Conservation (phyloP, 2,329 filamentous ascomycete genomes). For the Zasmidium citrigriseum region DNA sequence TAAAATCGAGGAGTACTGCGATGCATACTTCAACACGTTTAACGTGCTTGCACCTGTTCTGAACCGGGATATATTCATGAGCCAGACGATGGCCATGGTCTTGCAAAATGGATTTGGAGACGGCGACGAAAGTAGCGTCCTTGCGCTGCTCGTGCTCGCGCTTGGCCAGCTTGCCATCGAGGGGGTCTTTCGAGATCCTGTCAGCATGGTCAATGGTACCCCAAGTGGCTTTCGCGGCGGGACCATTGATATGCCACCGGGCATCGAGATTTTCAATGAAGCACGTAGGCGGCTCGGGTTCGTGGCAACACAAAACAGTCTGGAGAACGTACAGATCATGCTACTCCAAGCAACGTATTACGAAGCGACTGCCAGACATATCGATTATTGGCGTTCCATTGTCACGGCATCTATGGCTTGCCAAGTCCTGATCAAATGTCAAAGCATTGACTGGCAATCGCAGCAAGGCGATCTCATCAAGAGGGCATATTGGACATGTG, state of each 20-base stretch:
- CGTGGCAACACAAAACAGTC: conserved; percentile 54
- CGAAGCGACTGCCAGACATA: conserved; percentile 26
- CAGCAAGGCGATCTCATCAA: conserved; percentile 55
- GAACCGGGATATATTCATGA: conserved; percentile 57
- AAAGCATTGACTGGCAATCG: conserved; percentile 49
- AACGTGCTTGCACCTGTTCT: conserved; percentile 62
- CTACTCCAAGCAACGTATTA: conserved; percentile 51
- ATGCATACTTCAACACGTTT: conserved; percentile 61
- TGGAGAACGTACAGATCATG: conserved; percentile 62
- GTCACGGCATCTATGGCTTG: conserved; percentile 59
- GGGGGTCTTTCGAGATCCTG: conserved; percentile 49
- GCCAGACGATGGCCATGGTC: conserved; percentile 49
- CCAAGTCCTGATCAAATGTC: conserved; percentile 56
- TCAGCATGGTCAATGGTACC: conserved; percentile 47
- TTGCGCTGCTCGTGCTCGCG: conserved; percentile 60
- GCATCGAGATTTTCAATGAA: conserved; percentile 63
- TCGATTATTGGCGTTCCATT: conserved; percentile 64
- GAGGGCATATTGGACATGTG: conserved; percentile 60
- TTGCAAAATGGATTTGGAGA: conserved; percentile 53
- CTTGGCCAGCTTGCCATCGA: conserved; percentile 61
- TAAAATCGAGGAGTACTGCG: conserved; percentile 52
- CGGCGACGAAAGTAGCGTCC: conserved; percentile 50
- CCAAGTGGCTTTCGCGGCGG: conserved; percentile 58
- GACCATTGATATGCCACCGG: conserved; percentile 53
- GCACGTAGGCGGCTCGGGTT: conserved; percentile 62